A percentile compares a stretch with the other conserved stretches of the same genome.
Evolutionary conservation across 495 filamentous ascomycete species (phyloP).

Genomic region (Hyaloscypha finlandica): DNA sequence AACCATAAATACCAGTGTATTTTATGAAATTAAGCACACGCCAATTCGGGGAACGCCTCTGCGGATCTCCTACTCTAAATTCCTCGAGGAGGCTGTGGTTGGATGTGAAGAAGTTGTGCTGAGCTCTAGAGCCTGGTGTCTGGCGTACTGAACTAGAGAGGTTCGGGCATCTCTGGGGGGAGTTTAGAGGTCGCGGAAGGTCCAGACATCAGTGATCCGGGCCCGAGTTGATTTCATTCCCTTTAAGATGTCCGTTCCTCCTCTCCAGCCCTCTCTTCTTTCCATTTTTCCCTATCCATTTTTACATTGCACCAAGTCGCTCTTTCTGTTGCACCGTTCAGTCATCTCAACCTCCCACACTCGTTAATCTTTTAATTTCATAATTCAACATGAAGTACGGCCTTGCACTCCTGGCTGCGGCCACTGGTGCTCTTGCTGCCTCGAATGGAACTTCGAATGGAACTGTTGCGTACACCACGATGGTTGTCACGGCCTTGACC

Average conservation of each 20-base stretch:
- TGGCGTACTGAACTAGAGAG: not conserved
- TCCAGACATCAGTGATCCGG: not conserved
- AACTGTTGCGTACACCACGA: conserved; percentile 27
- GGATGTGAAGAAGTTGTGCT: not conserved
- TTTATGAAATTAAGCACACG: not conserved
- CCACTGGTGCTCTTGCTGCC: not conserved
- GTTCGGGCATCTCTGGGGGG: not conserved
- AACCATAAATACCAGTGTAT: not conserved
- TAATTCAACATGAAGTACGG: not conserved
- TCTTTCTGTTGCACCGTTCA: not conserved
- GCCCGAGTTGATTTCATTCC: not conserved
- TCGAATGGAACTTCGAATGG: conserved; percentile 10
- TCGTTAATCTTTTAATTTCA: conserved; percentile 23
- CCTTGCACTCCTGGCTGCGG: not conserved
- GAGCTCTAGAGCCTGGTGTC: not conserved
- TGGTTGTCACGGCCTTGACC: conserved; percentile 33
- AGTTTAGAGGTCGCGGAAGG: not conserved
- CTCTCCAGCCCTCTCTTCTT: not conserved
- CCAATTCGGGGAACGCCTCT: not conserved
- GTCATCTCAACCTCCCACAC: not conserved
- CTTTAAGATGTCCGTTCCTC: not conserved
- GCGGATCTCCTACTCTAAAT: too few species aligned
- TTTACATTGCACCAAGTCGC: not conserved
- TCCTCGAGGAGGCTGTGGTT: not conserved
- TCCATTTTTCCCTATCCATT: conserved; percentile 3